Conservation (phyloP, 2,329 filamentous ascomycete species). For the Aspergillus felis region DNA sequence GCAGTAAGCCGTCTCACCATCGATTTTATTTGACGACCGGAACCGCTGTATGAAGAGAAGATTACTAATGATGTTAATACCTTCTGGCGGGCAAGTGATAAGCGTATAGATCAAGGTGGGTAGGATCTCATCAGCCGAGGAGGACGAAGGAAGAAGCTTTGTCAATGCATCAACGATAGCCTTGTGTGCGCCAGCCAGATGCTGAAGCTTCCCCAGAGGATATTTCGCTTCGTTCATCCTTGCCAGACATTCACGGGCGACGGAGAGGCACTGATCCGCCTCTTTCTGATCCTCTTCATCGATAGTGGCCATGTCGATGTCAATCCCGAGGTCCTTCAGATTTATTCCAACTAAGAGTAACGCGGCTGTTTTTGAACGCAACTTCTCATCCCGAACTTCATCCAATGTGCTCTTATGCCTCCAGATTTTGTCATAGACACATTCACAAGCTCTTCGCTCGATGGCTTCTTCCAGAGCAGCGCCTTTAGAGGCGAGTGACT, state of each 20-base stretch:
- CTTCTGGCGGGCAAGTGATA: conserved; percentile 82
- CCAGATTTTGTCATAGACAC: conserved; percentile 84
- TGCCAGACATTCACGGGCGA: conserved; percentile 66
- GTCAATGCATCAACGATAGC: conserved; percentile 85
- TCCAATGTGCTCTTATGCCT: conserved; percentile 88
- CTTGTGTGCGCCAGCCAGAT: conserved; percentile 84
- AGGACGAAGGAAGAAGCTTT: conserved; percentile 63
- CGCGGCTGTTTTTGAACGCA: conserved; percentile 90
- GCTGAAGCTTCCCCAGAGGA: conserved; percentile 84
- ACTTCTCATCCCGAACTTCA: conserved; percentile 88
- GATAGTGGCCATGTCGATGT: conserved; percentile 55
- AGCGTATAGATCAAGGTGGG: conserved; percentile 95
- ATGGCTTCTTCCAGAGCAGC: conserved; percentile 82
- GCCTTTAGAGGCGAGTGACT: conserved; percentile 72
- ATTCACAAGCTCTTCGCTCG: conserved; percentile 78
- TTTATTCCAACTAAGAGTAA: conserved; percentile 88
- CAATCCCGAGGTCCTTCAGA: conserved; percentile 75
- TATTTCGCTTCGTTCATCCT: conserved; percentile 84
- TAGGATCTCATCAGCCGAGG: conserved; percentile 94
- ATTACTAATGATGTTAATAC: conserved; percentile 88
- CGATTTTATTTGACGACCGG: conserved; percentile 76
- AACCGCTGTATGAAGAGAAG: conserved; percentile 93
- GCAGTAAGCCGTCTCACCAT: conserved; percentile 93
- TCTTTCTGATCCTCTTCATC: conserved; percentile 61
- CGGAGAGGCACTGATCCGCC: conserved; percentile 67